Base-by-base conservation (phyloP, 2,329 filamentous ascomycete genomes). In the Ophiocordyceps unilateralis region DNA sequence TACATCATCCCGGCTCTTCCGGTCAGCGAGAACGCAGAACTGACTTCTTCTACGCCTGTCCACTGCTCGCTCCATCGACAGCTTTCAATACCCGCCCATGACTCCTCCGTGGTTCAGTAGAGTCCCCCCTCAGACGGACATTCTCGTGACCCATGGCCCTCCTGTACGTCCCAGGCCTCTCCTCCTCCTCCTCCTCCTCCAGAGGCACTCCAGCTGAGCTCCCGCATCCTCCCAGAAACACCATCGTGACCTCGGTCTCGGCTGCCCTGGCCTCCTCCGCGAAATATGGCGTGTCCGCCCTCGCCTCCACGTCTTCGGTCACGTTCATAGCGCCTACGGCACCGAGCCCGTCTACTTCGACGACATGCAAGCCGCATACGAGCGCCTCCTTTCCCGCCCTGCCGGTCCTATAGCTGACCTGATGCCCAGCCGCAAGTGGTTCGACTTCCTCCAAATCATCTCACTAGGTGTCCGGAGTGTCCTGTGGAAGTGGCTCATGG, bases 81-180 rank as follows among this genome's bases (percentile, higher is more conserved):
- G 60, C 53, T 93, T 91, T 53, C 83, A 89, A 56, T 91, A 93
- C 55, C 64, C 69, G 6, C 62, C 72, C 22, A 65, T 68, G 1
- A 60, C 68, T 19, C 75, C 86, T 52, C 81, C 81, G 1, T 94
- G 85, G 84, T 67, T 70, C 3, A 72, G 74, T 48, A 80, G 74
- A 19, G 66, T 93, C 5, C 85, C 86, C 0, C 59, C 66, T 1
- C 75, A 83, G 51, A 81, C 78, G 0, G 85, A 93, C 51, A 74
- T 93, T 42, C 68, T 94, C 14, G 63, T 93, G 39, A 93, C 87
- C 1, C 87, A 93, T 55, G 78, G 76, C 1, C 87, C 87, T 23
- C 84, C 86, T 1, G 70, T 73, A 62, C 48, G 62, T 28, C 9
- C 22, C 32, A 24, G 4, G 11, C 20, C 12, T 32, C 12, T 17